A percentile compares a stretch with the other conserved stretches of the same genome.
These are phyloP conservation scores for Phyllosticta citrichinensis DNA, from an alignment of 2,329 filamentous ascomycete genomes.

Conservation along the genomic window DNA sequence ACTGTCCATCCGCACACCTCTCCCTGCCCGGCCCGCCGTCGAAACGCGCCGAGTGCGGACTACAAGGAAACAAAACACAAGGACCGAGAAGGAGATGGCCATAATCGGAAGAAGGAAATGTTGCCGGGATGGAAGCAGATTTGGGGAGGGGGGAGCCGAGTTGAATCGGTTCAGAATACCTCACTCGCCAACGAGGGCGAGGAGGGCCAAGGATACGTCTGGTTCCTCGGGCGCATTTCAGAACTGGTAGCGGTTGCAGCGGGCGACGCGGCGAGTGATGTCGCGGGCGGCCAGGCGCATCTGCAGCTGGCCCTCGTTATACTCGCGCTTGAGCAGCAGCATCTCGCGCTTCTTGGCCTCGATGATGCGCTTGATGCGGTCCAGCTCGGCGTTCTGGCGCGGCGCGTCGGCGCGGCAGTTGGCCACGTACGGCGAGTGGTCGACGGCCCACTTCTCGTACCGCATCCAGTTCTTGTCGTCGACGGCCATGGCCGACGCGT, in stretches of 20 bases:
- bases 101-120: background rate
- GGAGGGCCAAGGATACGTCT: background rate
- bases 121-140: background rate
- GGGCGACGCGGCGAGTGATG: conserved; percentile 7
- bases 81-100: background rate
- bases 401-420: conserved; percentile 10
- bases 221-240: background rate
- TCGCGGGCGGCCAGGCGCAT: conserved; percentile 9
- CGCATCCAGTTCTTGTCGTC: conserved; percentile 11
- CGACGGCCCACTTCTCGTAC: conserved; percentile 11
- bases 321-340: conserved; percentile 10
- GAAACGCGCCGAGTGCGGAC: background rate
- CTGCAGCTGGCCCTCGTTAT: conserved; percentile 11
- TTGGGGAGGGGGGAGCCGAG: background rate
- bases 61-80: background rate
- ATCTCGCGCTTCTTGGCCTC: conserved; percentile 12
- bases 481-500: conserved; percentile 5
- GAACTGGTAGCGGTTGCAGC: conserved; percentile 10
- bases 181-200: background rate
- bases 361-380: conserved; percentile 11
- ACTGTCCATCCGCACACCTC: background rate
- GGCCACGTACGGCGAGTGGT: conserved; percentile 9
- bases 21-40: background rate
- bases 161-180: background rate
- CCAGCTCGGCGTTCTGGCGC: conserved; percentile 8